phyloP scores from a whole-genome alignment of 495 filamentous ascomycete genomes.

The Aspergillus diversus region DNA sequence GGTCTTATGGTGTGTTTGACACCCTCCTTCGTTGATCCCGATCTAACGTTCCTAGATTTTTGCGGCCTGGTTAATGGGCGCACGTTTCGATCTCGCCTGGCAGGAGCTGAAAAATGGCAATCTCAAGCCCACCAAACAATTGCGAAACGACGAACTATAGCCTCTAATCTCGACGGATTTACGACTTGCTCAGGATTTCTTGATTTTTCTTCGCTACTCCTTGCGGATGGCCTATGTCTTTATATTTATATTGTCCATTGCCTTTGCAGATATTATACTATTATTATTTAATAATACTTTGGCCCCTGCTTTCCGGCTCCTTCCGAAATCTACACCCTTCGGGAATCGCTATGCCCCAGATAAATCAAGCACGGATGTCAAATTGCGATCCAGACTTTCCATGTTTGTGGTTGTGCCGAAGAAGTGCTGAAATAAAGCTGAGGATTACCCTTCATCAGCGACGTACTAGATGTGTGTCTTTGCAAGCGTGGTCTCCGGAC shows the following conservation, averaged over 20 bases:
- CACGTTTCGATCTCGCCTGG: conserved; percentile 66
- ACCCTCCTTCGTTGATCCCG: not conserved
- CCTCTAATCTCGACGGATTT: conserved; percentile 33
- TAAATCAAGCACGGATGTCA: conserved; percentile 89
- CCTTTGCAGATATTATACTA: conserved; percentile 13
- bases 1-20: conserved; percentile 62
- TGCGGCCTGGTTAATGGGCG: conserved; percentile 68
- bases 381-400: conserved; percentile 86
- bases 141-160: conserved; percentile 41
- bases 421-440: conserved; percentile 66
- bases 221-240: conserved; percentile 30
- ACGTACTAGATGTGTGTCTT: conserved; percentile 56
- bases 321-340: not conserved
- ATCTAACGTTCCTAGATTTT: conserved; percentile 57
- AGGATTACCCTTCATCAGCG: conserved; percentile 40
- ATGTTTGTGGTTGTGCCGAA: conserved; percentile 96
- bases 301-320: not conserved
- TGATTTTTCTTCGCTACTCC: conserved; percentile 29
- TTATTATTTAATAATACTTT: conserved; percentile 39
- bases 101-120: conserved; percentile 57
- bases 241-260: conserved; percentile 23
- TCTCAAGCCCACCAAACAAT: conserved; percentile 35
- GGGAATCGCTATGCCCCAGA: not conserved
- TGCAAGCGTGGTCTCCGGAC: conserved; percentile 41
- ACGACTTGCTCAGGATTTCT: conserved; percentile 26